Conservation (phyloP, 2,329 filamentous ascomycete genomes). For the Neodidymelliopsis sp. region DNA sequence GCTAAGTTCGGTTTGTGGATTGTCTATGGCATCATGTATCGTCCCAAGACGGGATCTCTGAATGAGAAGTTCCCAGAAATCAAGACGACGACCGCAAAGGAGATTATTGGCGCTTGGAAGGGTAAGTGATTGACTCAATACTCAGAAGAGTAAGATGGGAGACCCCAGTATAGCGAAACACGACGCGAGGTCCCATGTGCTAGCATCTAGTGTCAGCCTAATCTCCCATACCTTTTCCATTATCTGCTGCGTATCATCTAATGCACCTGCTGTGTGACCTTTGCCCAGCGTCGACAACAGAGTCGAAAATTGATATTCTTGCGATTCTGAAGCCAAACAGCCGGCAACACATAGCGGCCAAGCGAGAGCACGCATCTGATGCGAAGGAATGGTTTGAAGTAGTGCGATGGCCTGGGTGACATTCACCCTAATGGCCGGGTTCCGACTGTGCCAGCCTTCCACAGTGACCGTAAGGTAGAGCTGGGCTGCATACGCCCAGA, state of each 20-base stretch:
- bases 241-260: constrained; percentile 18
- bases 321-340: constrained; percentile 15
- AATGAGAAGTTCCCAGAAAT: constrained; percentile 30
- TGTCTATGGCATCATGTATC: constrained; percentile 11
- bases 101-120: constrained; percentile 21
- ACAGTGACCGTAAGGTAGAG: constrained; percentile 13
- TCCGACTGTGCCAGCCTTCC: constrained; percentile 18
- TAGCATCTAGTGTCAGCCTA: not conserved
- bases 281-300: constrained; percentile 6
- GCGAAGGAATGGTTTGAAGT: constrained; percentile 4
- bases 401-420: constrained; percentile 11
- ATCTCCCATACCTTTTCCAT: constrained; percentile 14
- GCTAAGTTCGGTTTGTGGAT: constrained; percentile 24
- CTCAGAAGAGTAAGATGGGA: constrained; percentile 16
- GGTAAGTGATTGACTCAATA: not conserved
- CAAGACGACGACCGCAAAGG: constrained; percentile 18
- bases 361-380: constrained; percentile 19
- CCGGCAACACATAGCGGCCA: constrained; percentile 26
- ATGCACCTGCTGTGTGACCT: constrained; percentile 10
- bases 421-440: constrained; percentile 7
- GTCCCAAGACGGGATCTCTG: constrained; percentile 16
- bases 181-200: constrained; percentile 13
- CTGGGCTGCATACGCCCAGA: constrained; percentile 23
- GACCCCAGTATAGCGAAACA: constrained; percentile 15
- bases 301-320: constrained; percentile 6